These are phyloP conservation scores for Botrytis porri DNA, from an alignment of 2,329 filamentous ascomycete genomes.

Conservation along the genomic window DNA sequence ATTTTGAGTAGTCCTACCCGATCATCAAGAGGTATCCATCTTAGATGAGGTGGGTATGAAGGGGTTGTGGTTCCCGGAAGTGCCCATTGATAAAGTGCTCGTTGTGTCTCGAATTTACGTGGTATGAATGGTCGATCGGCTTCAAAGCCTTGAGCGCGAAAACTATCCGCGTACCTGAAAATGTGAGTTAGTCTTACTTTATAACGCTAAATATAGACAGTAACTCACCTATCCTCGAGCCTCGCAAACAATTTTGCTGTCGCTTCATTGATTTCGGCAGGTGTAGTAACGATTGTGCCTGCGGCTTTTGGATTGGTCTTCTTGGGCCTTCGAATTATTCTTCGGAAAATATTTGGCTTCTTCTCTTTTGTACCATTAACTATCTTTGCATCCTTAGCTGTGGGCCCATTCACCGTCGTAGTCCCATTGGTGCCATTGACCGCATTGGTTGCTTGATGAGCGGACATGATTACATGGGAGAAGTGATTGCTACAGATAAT, in stretches of 20 bases:
- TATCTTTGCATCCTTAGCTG: neutral
- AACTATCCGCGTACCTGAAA: conserved; percentile 1
- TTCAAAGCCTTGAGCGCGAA: conserved; percentile 8
- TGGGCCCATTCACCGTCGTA: neutral
- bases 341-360: conserved; percentile 12
- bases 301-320: neutral
- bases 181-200: neutral
- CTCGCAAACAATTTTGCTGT: conserved; percentile 1
- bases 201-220: neutral
- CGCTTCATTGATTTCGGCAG: conserved; percentile 15
- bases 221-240: conserved; percentile 5
- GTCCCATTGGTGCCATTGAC: neutral
- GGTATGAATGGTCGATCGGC: conserved; percentile 1
- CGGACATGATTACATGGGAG: conserved; percentile 4
- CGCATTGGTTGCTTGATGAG: neutral
- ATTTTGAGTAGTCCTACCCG: conserved; percentile 29
- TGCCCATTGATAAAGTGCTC: conserved; percentile 18
- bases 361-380: neutral
- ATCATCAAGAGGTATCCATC: conserved; percentile 31
- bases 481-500: neutral
- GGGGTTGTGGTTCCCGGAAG: conserved; percentile 14
- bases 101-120: conserved; percentile 16
- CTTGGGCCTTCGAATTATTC: conserved; percentile 7
- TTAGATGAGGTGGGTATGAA: conserved; percentile 36
- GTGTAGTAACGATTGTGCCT: neutral